Conservation (phyloP, 140 eudicot genomes). For the Oenanthe javanica region DNA sequence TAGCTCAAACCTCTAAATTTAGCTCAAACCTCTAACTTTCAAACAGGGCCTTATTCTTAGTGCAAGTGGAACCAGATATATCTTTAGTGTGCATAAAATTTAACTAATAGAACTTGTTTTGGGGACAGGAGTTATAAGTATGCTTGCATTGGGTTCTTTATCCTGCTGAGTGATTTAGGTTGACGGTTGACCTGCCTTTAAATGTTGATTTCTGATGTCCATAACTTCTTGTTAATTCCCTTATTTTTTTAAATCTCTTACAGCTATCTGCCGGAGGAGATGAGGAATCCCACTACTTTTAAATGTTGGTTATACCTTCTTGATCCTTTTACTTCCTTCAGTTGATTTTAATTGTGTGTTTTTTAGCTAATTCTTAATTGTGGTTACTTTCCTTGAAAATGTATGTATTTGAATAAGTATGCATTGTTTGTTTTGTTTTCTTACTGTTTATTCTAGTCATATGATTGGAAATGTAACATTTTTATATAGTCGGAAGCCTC, state of each 20-base stretch:
- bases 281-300: conserved; percentile 95
- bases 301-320: conserved; percentile 47
- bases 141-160: background rate
- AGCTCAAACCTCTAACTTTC: no score
- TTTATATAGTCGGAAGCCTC: background rate
- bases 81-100: background rate
- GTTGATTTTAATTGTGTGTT: background rate
- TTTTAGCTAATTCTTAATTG: no score
- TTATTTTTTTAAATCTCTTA: conserved; percentile 6
- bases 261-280: conserved; percentile 98
- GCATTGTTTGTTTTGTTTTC: background rate
- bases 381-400: conserved; percentile 1
- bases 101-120: background rate
- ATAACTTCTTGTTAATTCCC: background rate
- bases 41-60: no score
- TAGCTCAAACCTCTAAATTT: no score
- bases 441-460: background rate
- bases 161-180: background rate
- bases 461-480: no score
- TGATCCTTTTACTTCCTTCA: background rate
- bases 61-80: background rate
- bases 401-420: background rate
- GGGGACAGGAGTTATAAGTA: background rate
- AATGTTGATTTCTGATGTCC: background rate
- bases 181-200: background rate